Evolutionary conservation across 306 rosid species (phyloP).

Genomic region (Fragaria iinumae): DNA sequence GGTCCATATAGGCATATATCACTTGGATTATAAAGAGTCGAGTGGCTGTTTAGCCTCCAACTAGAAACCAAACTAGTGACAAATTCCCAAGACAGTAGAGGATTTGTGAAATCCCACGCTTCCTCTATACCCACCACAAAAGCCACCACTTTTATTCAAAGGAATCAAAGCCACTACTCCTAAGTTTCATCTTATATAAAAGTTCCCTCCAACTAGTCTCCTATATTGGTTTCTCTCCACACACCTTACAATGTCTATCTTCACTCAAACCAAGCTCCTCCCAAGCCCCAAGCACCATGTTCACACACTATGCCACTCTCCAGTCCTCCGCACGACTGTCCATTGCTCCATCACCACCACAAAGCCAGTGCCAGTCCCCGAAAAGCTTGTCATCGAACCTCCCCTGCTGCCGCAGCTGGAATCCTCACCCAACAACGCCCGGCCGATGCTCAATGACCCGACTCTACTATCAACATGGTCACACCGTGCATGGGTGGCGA

Average conservation of each 20-base stretch:
- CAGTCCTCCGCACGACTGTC: not conserved
- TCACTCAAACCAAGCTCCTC: slow-evolving; percentile 49
- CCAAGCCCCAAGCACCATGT: slow-evolving; percentile 29
- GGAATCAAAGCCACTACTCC: slow-evolving; percentile 28
- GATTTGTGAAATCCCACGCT: slow-evolving; percentile 43
- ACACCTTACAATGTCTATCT: slow-evolving; percentile 51
- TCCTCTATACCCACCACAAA: slow-evolving; percentile 30
- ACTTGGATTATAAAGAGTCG: not conserved
- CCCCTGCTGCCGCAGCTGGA: slow-evolving; percentile 11
- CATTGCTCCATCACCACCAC: slow-evolving; percentile 40
- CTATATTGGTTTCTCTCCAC: slow-evolving; percentile 22
- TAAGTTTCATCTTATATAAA: not conserved
- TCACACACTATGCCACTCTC: not conserved
- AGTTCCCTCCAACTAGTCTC: not conserved
- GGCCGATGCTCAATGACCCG: slow-evolving; percentile 42
- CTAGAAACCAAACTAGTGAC: slow-evolving; percentile 2
- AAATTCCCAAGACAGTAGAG: slow-evolving; percentile 18
- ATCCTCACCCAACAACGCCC: not conserved
- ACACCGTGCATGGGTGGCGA: slow-evolving; percentile 79
- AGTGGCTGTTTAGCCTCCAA: slow-evolving; percentile 4
- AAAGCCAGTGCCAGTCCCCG: slow-evolving; percentile 16
- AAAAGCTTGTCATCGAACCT: slow-evolving; percentile 33
- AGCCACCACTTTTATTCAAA: slow-evolving; percentile 11
- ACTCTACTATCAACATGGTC: slow-evolving; percentile 69
- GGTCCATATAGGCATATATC: too few species aligned